phyloP scores from a whole-genome alignment of 2,329 filamentous ascomycete genomes.

The Metarhizium guizhouense region DNA sequence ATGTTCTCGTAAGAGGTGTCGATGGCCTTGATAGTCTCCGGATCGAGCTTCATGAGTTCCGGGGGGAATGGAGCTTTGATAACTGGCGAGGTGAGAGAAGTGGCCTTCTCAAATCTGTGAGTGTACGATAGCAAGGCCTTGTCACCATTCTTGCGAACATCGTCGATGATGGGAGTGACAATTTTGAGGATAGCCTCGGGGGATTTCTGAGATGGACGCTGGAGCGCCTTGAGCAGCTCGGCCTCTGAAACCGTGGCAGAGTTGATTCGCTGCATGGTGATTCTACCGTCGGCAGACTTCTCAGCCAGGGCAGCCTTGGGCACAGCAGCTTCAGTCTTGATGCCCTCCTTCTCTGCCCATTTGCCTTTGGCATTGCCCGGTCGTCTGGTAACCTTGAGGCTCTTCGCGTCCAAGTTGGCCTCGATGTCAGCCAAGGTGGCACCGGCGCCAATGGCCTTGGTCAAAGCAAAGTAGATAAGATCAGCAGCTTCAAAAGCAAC shows the following conservation, averaged over 20 bases:
- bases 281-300: slow-evolving; percentile 41
- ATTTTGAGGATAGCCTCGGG: slow-evolving; percentile 91
- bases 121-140: slow-evolving; percentile 85
- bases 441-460: slow-evolving; percentile 77
- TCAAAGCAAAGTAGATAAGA: slow-evolving; percentile 89
- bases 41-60: slow-evolving; percentile 73
- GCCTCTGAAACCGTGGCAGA: slow-evolving; percentile 53
- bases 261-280: slow-evolving; percentile 75
- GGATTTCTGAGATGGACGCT: slow-evolving; percentile 87
- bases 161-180: slow-evolving; percentile 83
- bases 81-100: slow-evolving; percentile 79
- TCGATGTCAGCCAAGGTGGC: slow-evolving; percentile 86
- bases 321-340: slow-evolving; percentile 34
- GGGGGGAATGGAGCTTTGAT: slow-evolving; percentile 81
- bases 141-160: slow-evolving; percentile 76
- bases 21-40: slow-evolving; percentile 85
- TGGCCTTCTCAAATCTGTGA: slow-evolving; percentile 96
- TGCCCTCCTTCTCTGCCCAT: slow-evolving; percentile 77
- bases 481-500: slow-evolving; percentile 93
- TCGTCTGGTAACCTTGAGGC: slow-evolving; percentile 86
- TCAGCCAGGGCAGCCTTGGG: slow-evolving; percentile 24
- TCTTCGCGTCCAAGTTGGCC: slow-evolving; percentile 87
- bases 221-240: slow-evolving; percentile 65
- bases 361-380: slow-evolving; percentile 90
- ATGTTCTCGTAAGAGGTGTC: slow-evolving; percentile 94